Evolutionary conservation across 805 yeast species (phyloP), one percentile per base, ranked within the genome.

Genomic region (Saccharomycopsis sp.): DNA sequence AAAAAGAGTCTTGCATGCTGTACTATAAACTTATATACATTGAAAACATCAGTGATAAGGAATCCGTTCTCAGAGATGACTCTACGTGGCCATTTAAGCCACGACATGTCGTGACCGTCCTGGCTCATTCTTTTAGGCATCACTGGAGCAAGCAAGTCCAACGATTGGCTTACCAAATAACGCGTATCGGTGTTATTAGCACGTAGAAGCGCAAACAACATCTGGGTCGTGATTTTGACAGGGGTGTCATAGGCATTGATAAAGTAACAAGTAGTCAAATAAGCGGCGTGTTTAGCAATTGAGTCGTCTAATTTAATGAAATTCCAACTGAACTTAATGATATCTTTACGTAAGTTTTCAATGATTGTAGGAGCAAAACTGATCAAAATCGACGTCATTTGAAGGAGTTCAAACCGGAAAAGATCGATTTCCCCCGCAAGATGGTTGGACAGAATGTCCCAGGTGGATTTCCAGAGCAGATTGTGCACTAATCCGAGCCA

Each of bases 51-150:
- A 66, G 84, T 90, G 44, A 57, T 24, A 25, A 50, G 20, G 68
- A 85, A 87, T 0, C 94, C 93, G 67, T 91, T 96, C 68, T 96
- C 98, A 1, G 92, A 85, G 14, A 94, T 76, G 1, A 93, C 94
- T 56, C 97, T 79, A 64, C 97, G 84, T 0, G 97, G 96, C 92
- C 97, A 91, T 64, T 89, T 92, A 55, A 94, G 80, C 98, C 98
- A 94, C 60, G 58, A 24, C 12, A 47, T 38, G 41, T 56, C 60
- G 9, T 50, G 42, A 3, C 47, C 56, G 85, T 8, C 74, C 22
- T 76, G 75, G 1, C 75, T 75, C 72, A 87, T 81, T 55, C 96
- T 77, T 57, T 79, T 78, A 1, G 87, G 84, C 77, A 93, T 79
- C 0, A 87, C 93, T 0, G 97, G 97, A 0, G 97, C 97, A 17